Base-by-base conservation (phyloP, 495 filamentous ascomycete species). In the Lasiosphaeria miniovina region DNA sequence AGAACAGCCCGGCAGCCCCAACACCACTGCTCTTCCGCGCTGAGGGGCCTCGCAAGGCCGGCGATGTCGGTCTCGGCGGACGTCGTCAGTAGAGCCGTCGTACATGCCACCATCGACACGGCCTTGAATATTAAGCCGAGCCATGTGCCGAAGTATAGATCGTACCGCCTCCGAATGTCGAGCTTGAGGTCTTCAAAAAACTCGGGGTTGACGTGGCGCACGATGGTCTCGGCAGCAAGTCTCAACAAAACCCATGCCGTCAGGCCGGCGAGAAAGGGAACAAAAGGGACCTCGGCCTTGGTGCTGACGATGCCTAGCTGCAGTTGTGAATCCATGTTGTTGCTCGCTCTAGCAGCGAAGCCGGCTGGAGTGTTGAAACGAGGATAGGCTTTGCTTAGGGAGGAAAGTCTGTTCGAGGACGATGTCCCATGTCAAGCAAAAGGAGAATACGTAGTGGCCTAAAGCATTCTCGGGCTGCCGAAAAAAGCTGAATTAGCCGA, bases 1-100 rank as follows among this genome's bases (percentile, higher is more conserved):
- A 67, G 61, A 56, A 67, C 56, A 24, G 65, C 59, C 24, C 65
- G 65, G 51, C 65, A 67, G n/a, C 65, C 65, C 65, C 65, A 67
- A 49, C 65, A 67, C 65, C 58, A 61, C 43, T 67, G 65, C 48
- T 67, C 65, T 5, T 56, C 65, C n/a, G 46, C 36, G 43, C 49
- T 64, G 7, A 67, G 57, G 0, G 65, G 65, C 3, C 65, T 36
- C 4, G 57, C 54, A 36, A 67, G 51, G 5, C 65, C 61, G 10
- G 35, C 11, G 36, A 67, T 52, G 49, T 67, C 65, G 36, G 59
- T 64, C 49, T 61, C 54, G 41, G 65, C 53, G 0, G 61, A 38
- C 1, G 59, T 62, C 9, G 61, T 64, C 48, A 64, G 24, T 8
- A 67, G 49, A 0, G 65, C 61, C 6, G 57, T 59, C 7, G 55